phyloP scores from a whole-genome alignment of 2,329 filamentous ascomycete genomes.

The Diplocarpon mali region DNA sequence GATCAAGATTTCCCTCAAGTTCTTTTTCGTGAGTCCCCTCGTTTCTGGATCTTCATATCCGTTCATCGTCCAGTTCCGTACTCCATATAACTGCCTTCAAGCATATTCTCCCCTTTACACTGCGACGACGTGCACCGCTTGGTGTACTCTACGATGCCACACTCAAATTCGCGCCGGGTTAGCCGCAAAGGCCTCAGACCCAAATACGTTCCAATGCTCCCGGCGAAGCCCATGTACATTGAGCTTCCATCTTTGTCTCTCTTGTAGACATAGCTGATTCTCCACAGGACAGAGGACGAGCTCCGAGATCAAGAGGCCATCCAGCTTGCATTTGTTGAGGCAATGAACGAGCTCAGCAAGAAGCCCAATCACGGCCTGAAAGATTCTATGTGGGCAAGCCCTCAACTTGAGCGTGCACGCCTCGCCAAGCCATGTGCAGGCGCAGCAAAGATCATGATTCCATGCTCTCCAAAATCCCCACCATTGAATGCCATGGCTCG shows the following conservation, averaged over 20 bases:
- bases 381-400: slow-evolving; percentile 1
- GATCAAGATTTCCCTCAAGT: neutral
- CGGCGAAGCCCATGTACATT: no score
- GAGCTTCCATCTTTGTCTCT: no score
- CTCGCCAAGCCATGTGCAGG: neutral
- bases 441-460: neutral
- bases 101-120: neutral
- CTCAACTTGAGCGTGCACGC: neutral
- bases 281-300: neutral
- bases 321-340: neutral
- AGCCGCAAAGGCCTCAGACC: no score
- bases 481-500: neutral
- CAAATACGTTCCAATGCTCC: no score
- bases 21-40: neutral
- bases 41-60: neutral
- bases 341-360: neutral
- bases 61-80: neutral
- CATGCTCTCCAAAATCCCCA: neutral
- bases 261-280: no score
- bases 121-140: no score
- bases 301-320: neutral
- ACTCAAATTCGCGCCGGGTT: no score
- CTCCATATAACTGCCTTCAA: neutral
- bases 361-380: neutral
- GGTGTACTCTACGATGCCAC: no score